Evolutionary conservation across 2,329 filamentous ascomycete species (phyloP), one percentile per base, ranked within the genome.

Genomic region (Fusarium bulbicola): DNA sequence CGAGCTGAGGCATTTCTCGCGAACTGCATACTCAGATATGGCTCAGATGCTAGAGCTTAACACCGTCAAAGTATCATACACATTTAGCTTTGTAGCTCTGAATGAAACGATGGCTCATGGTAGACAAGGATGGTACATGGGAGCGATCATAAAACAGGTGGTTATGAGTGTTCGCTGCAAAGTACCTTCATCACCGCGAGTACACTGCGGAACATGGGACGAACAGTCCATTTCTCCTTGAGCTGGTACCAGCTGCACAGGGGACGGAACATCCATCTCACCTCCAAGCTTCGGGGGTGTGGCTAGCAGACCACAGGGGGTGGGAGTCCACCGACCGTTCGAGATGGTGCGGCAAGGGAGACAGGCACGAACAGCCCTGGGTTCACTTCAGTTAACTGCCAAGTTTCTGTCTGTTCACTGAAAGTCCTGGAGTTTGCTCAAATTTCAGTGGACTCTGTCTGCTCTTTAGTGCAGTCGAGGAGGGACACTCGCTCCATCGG

Each of bases 261-360:
- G 72, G 69, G 59, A 54, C 65, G 32, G 64, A 54, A 56, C 37
- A 40, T 36, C 36, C 36, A 54, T 54, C 50, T 54, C 24, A 18
- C 50, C 36, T 46, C 45, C 63, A 59, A 21, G 26, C 28, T 32
- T 32, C 24, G 60, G 58, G 75, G 42, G 73, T 74, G 67, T 18
- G n/a, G 14, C 37, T 76, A 76, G 34, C 26, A 56, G 26, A 13
- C n/a, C 28, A 32, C 36, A 70, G 68, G 74, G 74, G 62, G 63
- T 66, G 46, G 32, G 11, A 63, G 47, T 42, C 58, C 63, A 72
- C 71, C 47, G 37, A 45, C 50, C 49, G 69, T 63, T 70, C 53
- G 53, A 73, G 63, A 75, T 76, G 72, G 74, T 74, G 74, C 74
- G 69, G 69, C 70, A 74, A 76, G 66, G 72, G 62, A 73, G 72